Conservation (phyloP, 2,329 filamentous ascomycete genomes). For the Achaetomium macrosporum region DNA sequence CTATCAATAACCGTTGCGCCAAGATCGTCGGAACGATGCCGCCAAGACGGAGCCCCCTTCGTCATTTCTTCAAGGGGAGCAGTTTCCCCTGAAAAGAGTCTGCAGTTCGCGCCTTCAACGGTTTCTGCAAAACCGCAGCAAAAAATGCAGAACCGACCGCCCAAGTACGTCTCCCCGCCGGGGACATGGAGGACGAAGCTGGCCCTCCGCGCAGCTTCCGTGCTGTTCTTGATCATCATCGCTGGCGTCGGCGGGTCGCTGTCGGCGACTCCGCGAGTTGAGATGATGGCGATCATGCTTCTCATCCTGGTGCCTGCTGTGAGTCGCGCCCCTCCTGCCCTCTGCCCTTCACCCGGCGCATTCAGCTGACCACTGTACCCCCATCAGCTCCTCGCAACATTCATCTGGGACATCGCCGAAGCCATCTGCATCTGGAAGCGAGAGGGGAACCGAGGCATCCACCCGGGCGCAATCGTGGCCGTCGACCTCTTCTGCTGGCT, state of each 20-base stretch:
- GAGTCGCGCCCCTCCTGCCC: not conserved
- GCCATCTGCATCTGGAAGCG: conserved; percentile 9
- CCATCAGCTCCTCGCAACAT: not conserved
- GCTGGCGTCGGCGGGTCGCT: conserved; percentile 1
- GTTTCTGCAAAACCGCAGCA: not conserved
- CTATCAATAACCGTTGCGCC: not conserved
- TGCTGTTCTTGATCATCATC: not conserved
- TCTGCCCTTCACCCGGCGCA: not conserved
- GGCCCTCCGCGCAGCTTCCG: not conserved
- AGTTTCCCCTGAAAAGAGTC: too few relatives aligned
- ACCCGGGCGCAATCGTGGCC: conserved; percentile 27
- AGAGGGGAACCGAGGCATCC: conserved; percentile 21
- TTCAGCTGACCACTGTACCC: not conserved
- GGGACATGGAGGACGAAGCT: conserved; percentile 12
- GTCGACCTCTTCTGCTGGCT: conserved; percentile 14
- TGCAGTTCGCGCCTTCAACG: too few relatives aligned
- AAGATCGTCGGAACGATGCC: not conserved
- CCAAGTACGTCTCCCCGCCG: conserved; percentile 14
- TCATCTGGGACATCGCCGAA: conserved; percentile 12
- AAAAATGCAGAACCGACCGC: conserved; percentile 4
- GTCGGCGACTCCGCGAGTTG: not conserved
- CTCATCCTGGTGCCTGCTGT: not conserved
- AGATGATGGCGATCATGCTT: not conserved
- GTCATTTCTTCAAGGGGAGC: too few relatives aligned
- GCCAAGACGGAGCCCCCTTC: too few relatives aligned